Conservation (phyloP, 148 eudicot species). For the Suaeda aralocaspica region DNA sequence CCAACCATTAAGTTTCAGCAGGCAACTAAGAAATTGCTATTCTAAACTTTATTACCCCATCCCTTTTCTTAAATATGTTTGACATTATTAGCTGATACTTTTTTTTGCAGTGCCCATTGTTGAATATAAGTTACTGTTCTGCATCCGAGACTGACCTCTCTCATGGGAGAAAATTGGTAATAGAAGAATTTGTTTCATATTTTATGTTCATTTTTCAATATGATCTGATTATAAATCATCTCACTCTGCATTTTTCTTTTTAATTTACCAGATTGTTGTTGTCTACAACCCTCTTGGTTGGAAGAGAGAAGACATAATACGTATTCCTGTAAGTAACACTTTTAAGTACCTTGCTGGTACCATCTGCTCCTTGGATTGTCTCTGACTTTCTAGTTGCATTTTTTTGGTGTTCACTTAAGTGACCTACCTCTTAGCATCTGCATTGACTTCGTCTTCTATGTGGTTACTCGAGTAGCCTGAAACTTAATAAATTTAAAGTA, state of each 20-base stretch:
- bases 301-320: conserved; percentile 69
- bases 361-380: not conserved
- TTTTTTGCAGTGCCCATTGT: conserved; percentile 78
- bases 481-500: not conserved
- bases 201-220: not conserved
- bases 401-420: not conserved
- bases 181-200: conserved; percentile 10
- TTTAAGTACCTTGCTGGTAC: conserved; percentile 3
- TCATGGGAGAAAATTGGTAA: conserved; percentile 67
- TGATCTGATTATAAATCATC: not conserved
- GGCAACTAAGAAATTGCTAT: conserved; percentile 38
- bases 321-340: conserved; percentile 71
- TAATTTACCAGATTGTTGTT: conserved; percentile 52
- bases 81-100: conserved; percentile 1
- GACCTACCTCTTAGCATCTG: not conserved
- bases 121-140: conserved; percentile 89
- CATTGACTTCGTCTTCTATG: conserved; percentile 1
- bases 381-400: not conserved
- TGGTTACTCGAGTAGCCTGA: not conserved
- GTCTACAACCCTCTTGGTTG: conserved; percentile 90
- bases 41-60: not conserved
- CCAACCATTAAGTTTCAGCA: conserved; percentile 59
- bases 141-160: conserved; percentile 75
- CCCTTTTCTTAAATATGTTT: not conserved
- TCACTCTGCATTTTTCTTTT: conserved; percentile 11